phyloP scores from a whole-genome alignment of 345 rosid species.

The Syzygium grande region DNA sequence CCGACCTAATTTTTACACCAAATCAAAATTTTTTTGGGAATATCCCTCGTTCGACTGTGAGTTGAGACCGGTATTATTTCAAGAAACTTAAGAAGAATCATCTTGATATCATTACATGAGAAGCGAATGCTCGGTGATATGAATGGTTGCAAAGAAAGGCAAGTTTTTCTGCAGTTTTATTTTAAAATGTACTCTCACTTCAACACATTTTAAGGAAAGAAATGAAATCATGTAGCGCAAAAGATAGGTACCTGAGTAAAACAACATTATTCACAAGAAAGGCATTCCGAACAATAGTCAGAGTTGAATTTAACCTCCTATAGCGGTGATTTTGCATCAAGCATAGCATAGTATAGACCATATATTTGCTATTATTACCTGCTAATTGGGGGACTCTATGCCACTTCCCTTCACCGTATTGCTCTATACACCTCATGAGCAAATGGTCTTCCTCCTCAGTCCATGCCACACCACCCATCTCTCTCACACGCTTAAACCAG shows the following conservation, averaged over 20 bases:
- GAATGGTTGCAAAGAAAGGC: neutral
- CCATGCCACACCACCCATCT: conserved; percentile 39
- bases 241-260: neutral
- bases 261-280: neutral
- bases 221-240: neutral
- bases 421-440: conserved; percentile 36
- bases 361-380: conserved; percentile 8
- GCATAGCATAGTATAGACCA: neutral
- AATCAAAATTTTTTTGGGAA: neutral
- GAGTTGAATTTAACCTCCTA: neutral
- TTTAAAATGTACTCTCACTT: neutral
- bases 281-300: neutral
- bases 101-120: neutral
- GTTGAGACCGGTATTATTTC: neutral
- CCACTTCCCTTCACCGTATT: conserved; percentile 42
- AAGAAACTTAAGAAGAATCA: neutral
- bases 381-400: conserved; percentile 29
- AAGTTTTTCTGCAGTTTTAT: neutral
- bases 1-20: neutral
- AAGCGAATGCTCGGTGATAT: neutral
- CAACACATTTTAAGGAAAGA: neutral
- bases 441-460: conserved; percentile 37
- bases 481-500: neutral
- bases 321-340: neutral
- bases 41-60: neutral